Conservation (phyloP, 1,284 basidiomycete species). For the Boletus sp. region DNA sequence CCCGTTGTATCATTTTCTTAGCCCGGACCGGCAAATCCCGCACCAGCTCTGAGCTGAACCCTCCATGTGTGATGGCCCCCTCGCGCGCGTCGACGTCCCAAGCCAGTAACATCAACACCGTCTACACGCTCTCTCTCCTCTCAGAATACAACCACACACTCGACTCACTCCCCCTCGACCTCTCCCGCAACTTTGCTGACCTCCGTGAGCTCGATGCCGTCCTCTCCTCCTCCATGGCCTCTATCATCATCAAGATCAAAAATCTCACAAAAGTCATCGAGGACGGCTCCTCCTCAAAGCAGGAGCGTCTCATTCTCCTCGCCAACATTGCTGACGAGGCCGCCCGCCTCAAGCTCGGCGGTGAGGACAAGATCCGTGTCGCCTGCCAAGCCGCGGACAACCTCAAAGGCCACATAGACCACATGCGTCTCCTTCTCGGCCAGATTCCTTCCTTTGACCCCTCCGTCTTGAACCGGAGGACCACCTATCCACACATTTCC, state of each 20-base stretch:
- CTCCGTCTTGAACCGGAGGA: slow-evolving; percentile 60
- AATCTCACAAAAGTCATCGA: slow-evolving; percentile 79
- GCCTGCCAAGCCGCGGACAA: slow-evolving; percentile 94
- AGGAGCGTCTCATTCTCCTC: slow-evolving; percentile 85
- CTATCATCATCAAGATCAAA: slow-evolving; percentile 79
- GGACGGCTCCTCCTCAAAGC: slow-evolving; percentile 65
- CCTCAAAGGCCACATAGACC: slow-evolving; percentile 71
- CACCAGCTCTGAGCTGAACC: neutral
- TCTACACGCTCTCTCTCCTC: slow-evolving; percentile 69
- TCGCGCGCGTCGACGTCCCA: slow-evolving; percentile 35
- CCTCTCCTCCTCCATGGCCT: slow-evolving; percentile 82
- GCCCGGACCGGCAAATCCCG: slow-evolving; percentile 39
- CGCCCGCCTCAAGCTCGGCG: slow-evolving; percentile 88
- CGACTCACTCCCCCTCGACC: slow-evolving; percentile 91
- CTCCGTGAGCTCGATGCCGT: slow-evolving; percentile 98
- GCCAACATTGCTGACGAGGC: slow-evolving; percentile 96
- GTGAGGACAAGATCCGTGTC: slow-evolving; percentile 99
- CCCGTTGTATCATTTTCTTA: too few relatives aligned
- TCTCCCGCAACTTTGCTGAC: slow-evolving; percentile 94
- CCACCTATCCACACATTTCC: slow-evolving; percentile 74
- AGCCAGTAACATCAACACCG: slow-evolving; percentile 44
- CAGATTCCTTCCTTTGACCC: slow-evolving; percentile 70
- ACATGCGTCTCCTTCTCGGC: slow-evolving; percentile 70
- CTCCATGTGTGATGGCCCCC: slow-evolving; percentile 32
- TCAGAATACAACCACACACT: slow-evolving; percentile 90